Base-by-base conservation (phyloP, 257 asterid genomes). In the Eustoma russellianum region DNA sequence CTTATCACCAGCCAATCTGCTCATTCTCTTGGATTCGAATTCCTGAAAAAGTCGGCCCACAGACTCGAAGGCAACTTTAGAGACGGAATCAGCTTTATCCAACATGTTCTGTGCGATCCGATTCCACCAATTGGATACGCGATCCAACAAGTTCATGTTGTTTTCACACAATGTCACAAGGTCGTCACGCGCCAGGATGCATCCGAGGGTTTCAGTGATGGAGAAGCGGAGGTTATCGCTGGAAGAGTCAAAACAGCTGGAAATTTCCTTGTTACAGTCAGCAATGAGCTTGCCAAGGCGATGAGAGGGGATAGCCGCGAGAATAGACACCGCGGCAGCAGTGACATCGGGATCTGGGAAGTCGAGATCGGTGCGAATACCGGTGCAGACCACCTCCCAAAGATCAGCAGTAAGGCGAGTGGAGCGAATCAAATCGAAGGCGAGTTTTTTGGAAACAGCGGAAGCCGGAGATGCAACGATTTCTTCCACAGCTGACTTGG, bases 381-480 rank as follows among this genome's bases (percentile, higher is more conserved):
- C 94, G 7, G 66, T 55, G 67, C 94, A 88, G 5, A 82, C 94
- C 8, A 58, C 74, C 62, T 88, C 97, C 97, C 97, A 88, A 0
- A 82, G 66, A 58, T 88, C 94, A 24, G 93, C 70, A 14, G 94
- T 88, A 59, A 88, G 85, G 18, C 96, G 94, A 17, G 96, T 88
- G 43, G 93, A 82, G 40, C 94, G 84, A 49, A 84, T 88, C 7
- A 88, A 68, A 75, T 88, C 96, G 74, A 88, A 88, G 0, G 96
- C 96, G 19, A 88, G 96, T 17, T 82, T 82, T 60, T 88, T 88
- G 24, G 94, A 82, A 50, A 88, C 66, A 57, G 96, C 96, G 47
- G 96, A 88, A 58, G 96, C 93, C 0, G 96, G 96, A 52, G 94
- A 80, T 15, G 96, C 93, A 52, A 87, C 94, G 69, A 87, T 87